A percentile compares a stretch with the other conserved stretches of the same genome.
Evolutionary conservation across 768 basidiomycete species (phyloP).

Genomic region (Filobasidium floriforme): DNA sequence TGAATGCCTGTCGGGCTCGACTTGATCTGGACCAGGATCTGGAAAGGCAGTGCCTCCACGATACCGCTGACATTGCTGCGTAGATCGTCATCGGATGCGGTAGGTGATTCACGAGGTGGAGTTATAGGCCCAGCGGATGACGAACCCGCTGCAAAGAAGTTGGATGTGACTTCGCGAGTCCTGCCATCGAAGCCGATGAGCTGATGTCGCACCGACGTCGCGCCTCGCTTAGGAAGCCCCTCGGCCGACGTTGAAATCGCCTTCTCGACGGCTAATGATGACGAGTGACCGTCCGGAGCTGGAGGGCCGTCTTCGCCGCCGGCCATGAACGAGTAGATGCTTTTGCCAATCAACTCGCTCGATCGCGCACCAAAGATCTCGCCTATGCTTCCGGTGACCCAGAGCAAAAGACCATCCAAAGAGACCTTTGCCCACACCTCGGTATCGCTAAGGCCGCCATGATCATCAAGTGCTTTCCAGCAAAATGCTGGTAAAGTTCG

Average conservation of each 20-base stretch:
- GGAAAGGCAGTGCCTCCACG: conserved; percentile 26
- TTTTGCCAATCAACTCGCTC: conserved; percentile 45
- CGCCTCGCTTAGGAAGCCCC: conserved; percentile 24
- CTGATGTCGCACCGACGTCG: conserved; percentile 39
- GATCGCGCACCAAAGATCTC: conserved; percentile 39
- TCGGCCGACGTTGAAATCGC: conserved; percentile 33
- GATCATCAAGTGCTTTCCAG: conserved; percentile 56
- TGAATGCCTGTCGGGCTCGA: conserved; percentile 16
- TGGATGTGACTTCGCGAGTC: conserved; percentile 43
- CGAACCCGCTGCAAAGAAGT: conserved; percentile 33
- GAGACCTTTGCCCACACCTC: conserved; percentile 49
- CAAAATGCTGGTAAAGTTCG: conserved; percentile 57
- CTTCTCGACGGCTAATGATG: conserved; percentile 25
- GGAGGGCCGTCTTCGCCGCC: conserved; percentile 38
- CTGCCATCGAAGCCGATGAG: conserved; percentile 33
- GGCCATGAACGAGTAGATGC: conserved; percentile 38
- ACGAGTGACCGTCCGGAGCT: conserved; percentile 7
- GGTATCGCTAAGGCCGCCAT: conserved; percentile 51
- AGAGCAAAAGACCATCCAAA: conserved; percentile 46
- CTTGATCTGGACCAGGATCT: conserved; percentile 43
- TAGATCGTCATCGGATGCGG: conserved; percentile 22
- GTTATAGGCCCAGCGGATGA: conserved; percentile 8
- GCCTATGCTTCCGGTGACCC: conserved; percentile 40
- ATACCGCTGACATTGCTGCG: conserved; percentile 19
- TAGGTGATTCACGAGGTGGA: conserved; percentile 11